Base-by-base conservation (phyloP, 345 rosid genomes). In the Hevea brasiliensis region DNA sequence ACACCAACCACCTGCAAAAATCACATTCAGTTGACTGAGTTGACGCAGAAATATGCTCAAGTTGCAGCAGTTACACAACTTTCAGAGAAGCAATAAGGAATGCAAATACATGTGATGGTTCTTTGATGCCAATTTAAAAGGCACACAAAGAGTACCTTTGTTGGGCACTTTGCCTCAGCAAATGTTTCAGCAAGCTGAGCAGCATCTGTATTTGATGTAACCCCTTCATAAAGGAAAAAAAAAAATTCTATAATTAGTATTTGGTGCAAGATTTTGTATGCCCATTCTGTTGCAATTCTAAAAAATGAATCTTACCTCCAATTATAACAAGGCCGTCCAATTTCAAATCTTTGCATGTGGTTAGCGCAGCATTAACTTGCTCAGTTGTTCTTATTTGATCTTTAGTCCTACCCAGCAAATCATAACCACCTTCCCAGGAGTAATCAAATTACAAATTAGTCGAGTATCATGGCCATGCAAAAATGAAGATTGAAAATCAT, bases 181-280 rank as follows among this genome's bases (percentile, higher is more conserved):
- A 95, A 95, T 74, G 88, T 92, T 79, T 95, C 99, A 51, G 99
- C 94, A 63, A 95, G 99, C 79, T 95, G 97, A 78, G 98, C 99
- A 29, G 99, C 99, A 83, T 95, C 99, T 3, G 99, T 89, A 84
- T 95, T 95, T 76, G 98, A 95, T 50, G 87, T 91, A 57, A 93
- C 94, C 72, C 99, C 99, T 95, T 71, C 71, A 86, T 81, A 77
- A 76, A 58, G 10, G 76, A 57, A 64, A 9, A 82, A 81, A 78
- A 32, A 32, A 4, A 32, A 32, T 32, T 59, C 32, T 26, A 37
- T 18, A 27, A 42, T 80, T 40, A 78, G 71, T 37, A 66, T 66
- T 35, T 53, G 24, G 12, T 57, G 68, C 29, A 72, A 68, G 17
- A 64, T 9, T 45, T n/a, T 40, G 3, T 12, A 63, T 72, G 61